Percentiles rank a stretch among this genome's conserved stretches.
Evolutionary conservation across 352 stramenopile species (phyloP).

Genomic region (Thalassiosira exigua): DNA sequence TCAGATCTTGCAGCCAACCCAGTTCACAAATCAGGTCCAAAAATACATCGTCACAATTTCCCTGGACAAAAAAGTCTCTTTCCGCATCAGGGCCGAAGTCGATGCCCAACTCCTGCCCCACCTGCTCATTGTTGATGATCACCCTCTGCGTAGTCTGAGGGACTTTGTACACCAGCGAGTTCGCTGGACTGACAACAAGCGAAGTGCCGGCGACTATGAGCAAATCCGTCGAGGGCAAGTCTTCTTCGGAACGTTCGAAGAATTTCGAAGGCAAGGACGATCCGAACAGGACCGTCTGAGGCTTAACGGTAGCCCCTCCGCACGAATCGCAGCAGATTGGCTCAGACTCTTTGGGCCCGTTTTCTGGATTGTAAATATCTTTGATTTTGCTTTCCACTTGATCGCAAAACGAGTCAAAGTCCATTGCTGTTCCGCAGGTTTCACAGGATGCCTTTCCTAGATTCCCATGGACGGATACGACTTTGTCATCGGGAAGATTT

Average conservation of each 20-base stretch:
- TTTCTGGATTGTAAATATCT: conserved; percentile 79
- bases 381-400: conserved; percentile 77
- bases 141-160: conserved; percentile 64
- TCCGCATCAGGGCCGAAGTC: conserved; percentile 45
- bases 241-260: conserved; percentile 66
- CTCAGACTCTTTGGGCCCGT: conserved; percentile 64
- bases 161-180: conserved; percentile 75
- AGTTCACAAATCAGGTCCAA: conserved; percentile 73
- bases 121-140: conserved; percentile 77
- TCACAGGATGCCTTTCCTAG: conserved; percentile 80
- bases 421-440: conserved; percentile 51
- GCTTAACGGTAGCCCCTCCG: conserved; percentile 76
- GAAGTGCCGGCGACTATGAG: conserved; percentile 84
- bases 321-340: conserved; percentile 77
- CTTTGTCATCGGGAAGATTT: conserved; percentile 64
- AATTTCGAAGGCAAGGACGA: conserved; percentile 72
- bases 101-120: conserved; percentile 76
- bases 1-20: conserved; percentile 73
- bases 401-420: conserved; percentile 76
- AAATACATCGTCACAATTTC: conserved; percentile 63
- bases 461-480: conserved; percentile 79
- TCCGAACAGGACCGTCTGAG: conserved; percentile 84
- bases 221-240: conserved; percentile 77
- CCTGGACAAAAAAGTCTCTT: conserved; percentile 71
- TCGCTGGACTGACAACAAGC: conserved; percentile 76